Evolutionary conservation across 495 filamentous ascomycete species (phyloP), one percentile per base, ranked within the genome.

Genomic region (Neurospora sp.): DNA sequence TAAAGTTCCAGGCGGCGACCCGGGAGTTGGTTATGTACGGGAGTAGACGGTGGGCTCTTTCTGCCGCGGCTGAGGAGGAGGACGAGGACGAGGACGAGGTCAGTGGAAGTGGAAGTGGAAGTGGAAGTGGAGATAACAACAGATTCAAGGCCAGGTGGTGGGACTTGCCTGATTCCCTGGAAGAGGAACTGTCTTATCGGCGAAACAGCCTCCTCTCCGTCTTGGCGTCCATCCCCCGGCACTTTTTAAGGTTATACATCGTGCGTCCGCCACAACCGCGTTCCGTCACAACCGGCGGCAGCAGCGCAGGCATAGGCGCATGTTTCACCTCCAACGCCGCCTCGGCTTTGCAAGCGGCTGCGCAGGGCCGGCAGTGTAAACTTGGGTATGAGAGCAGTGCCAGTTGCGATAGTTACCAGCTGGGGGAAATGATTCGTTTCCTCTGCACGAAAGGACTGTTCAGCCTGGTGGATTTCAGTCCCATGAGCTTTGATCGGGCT

Each of bases 351-450:
- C 53, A 65, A 65, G 53, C 53, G 0, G 53, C 53, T 31, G 53
- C 53, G 0, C 53, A 65, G 14, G 53, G 53, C 0, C 85, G 84
- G 6, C 90, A 94, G 76, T 97, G 94, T 80, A 90, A 89, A 71
- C 87, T 91, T 0, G 92, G 91, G 45, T 93, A 95, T 77, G 91
- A 90, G 72, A 90, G 90, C 42, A 91, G 88, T 45, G 82, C 86
- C 18, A 87, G 91, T 73, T 97, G 94, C 79, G 94, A 97, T 80
- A 89, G 90, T 6, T 97, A 93, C 79, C 93, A 97, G 76, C 85
- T 96, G 0, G 94, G 94, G 18, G 92, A 96, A 81, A 93, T 94
- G 85, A 81, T 92, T 73, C 91, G 92, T 45, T 97, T 96, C 79
- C 90, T 97, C 37, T 78, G 85, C 5, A 84, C 86, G 69, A 89